phyloP scores from a whole-genome alignment of 2,329 filamentous ascomycete genomes.

The Macrophomina tecta region DNA sequence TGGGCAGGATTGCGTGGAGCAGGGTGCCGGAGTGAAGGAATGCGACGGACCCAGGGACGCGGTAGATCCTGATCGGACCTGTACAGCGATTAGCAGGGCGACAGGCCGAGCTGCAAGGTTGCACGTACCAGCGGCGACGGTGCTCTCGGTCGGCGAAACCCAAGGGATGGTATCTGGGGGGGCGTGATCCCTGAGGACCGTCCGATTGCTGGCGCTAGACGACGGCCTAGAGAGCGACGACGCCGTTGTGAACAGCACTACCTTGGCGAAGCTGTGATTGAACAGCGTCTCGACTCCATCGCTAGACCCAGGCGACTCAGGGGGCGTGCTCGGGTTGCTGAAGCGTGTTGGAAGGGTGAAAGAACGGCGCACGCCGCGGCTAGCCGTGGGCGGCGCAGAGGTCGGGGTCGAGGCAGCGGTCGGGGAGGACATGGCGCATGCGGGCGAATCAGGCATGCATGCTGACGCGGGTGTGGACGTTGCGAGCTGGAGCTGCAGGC shows the following conservation, averaged over 20 bases:
- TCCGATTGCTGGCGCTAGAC: constrained; percentile 42
- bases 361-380: constrained; percentile 47
- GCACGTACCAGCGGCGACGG: constrained; percentile 74
- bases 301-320: constrained; percentile 45
- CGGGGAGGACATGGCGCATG: constrained; percentile 40
- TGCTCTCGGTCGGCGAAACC: constrained; percentile 77
- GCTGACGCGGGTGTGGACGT: constrained; percentile 18
- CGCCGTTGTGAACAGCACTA: constrained; percentile 66
- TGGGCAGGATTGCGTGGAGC: constrained; percentile 84
- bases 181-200: constrained; percentile 46
- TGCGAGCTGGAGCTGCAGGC: constrained; percentile 12
- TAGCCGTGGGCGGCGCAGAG: constrained; percentile 35
- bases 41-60: constrained; percentile 82
- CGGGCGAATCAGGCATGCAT: constrained; percentile 38
- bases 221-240: constrained; percentile 39
- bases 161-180: constrained; percentile 71
- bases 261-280: constrained; percentile 73
- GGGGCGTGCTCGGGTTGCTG: constrained; percentile 36
- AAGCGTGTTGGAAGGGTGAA: constrained; percentile 56
- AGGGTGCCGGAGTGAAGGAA: constrained; percentile 86
- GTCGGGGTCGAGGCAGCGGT: constrained; percentile 38
- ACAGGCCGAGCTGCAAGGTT: constrained; percentile 27
- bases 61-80: constrained; percentile 83
- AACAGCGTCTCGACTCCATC: constrained; percentile 72
- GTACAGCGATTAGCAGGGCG: background rate